Evolutionary conservation across 768 basidiomycete genomes (phyloP).

Genomic region (Rhizopogon sp.): DNA sequence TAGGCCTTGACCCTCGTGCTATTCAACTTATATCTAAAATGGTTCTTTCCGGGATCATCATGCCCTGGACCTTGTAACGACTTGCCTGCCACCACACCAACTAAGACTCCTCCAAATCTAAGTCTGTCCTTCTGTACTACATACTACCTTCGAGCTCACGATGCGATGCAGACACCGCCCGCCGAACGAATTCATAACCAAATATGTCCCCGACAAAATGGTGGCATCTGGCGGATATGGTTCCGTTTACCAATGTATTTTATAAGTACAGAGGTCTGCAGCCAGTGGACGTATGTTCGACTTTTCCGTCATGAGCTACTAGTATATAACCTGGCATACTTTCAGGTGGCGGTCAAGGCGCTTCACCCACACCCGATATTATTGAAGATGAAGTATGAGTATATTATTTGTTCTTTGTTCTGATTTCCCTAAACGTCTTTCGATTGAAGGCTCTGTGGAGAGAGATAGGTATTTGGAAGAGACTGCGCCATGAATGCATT

Average conservation of each 20-base stretch:
- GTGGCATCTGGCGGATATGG: neutral
- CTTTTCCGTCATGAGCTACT: neutral
- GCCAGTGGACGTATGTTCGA: neutral
- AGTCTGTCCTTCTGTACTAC: neutral
- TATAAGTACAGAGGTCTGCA: neutral
- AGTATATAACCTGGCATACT: neutral
- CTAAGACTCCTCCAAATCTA: neutral
- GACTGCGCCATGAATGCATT: neutral
- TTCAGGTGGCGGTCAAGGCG: neutral
- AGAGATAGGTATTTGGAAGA: conserved; percentile 1
- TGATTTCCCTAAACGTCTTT: neutral
- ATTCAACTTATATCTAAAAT: too few relatives aligned
- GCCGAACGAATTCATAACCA: neutral
- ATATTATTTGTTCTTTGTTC: neutral
- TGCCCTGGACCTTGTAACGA: too few relatives aligned
- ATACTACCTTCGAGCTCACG: neutral
- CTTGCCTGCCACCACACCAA: neutral
- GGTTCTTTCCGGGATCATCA: too few relatives aligned
- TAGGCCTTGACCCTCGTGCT: too few relatives aligned
- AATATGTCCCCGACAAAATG: too few relatives aligned
- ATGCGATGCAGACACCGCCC: neutral
- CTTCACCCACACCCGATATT: neutral
- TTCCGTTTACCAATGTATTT: neutral
- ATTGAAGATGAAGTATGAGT: neutral
- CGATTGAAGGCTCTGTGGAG: neutral